Evolutionary conservation across 352 stramenopile genomes (phyloP).

Genomic region (Pilasporangium apinafurcum): DNA sequence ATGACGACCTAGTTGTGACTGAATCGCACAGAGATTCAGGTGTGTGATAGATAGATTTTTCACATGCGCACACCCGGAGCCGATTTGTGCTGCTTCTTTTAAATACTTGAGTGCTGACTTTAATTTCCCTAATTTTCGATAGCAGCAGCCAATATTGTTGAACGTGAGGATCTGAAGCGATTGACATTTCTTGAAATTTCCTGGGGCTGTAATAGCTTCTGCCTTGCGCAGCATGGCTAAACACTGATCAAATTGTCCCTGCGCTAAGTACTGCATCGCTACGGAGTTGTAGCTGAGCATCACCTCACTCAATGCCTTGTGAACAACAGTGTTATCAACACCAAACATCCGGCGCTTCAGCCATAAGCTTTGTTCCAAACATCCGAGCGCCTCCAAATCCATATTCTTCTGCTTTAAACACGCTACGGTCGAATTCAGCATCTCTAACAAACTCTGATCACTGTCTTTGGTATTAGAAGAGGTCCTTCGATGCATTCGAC

Average conservation of each 20-base stretch:
- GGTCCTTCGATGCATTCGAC: neutral
- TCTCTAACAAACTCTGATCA: constrained; percentile 58
- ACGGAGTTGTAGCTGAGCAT: constrained; percentile 71
- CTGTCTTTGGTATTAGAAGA: constrained; percentile 23
- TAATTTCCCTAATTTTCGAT: constrained; percentile 69
- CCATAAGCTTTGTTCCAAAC: constrained; percentile 68
- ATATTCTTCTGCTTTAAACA: constrained; percentile 71
- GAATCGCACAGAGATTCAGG: constrained; percentile 75
- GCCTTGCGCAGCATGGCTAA: constrained; percentile 68
- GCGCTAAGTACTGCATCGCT: constrained; percentile 61
- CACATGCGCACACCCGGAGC: constrained; percentile 38
- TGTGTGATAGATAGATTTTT: constrained; percentile 80
- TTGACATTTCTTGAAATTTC: constrained; percentile 58
- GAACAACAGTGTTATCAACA: constrained; percentile 44
- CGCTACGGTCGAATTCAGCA: constrained; percentile 60
- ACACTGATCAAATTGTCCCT: constrained; percentile 55
- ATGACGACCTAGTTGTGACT: constrained; percentile 66
- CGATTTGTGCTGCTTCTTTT: constrained; percentile 61
- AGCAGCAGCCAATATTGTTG: constrained; percentile 81
- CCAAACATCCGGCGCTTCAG: constrained; percentile 76
- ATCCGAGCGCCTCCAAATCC: constrained; percentile 67
- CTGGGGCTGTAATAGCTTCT: constrained; percentile 53
- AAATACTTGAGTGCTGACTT: constrained; percentile 73
- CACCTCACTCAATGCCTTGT: constrained; percentile 48
- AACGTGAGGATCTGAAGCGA: constrained; percentile 77